These are phyloP conservation scores for Gossypium herbaceum DNA, from an alignment of 345 rosid species.

Conservation along the genomic window DNA sequence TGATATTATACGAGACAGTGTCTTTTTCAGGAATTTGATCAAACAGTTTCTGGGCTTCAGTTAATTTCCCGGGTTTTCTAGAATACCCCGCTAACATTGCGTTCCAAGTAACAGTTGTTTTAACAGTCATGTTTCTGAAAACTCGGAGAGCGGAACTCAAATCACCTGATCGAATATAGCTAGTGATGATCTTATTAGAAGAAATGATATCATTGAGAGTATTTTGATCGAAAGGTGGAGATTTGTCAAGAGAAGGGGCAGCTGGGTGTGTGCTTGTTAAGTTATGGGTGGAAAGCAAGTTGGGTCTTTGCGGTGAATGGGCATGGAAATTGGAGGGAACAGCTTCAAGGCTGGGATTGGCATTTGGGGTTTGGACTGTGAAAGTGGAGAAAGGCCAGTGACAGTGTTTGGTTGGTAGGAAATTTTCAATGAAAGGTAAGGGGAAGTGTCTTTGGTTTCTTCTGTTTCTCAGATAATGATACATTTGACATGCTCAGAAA, in stretches of 20 bases:
- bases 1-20: conserved; percentile 57
- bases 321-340: conserved; percentile 13
- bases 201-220: conserved; percentile 28
- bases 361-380: conserved; percentile 21
- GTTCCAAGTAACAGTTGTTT: conserved; percentile 69
- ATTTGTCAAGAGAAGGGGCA: not conserved
- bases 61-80: conserved; percentile 36
- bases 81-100: conserved; percentile 52
- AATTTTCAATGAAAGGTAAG: conserved; percentile 18
- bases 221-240: not conserved
- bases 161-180: conserved; percentile 51
- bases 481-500: conserved; percentile 8
- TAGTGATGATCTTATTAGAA: conserved; percentile 53
- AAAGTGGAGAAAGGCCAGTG: conserved; percentile 18
- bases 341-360: conserved; percentile 17
- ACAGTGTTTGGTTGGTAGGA: conserved; percentile 22
- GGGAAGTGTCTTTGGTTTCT: not conserved
- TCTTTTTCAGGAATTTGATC: conserved; percentile 68
- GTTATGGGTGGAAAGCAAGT: conserved; percentile 22
- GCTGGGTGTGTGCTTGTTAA: not conserved
- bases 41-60: conserved; percentile 50
- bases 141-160: conserved; percentile 53
- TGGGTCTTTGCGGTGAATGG: conserved; percentile 12
- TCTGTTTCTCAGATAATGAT: not conserved
- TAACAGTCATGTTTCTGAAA: conserved; percentile 51